These are phyloP conservation scores for Elsinoe arachidis DNA, from an alignment of 2,329 filamentous ascomycete genomes.

Conservation along the genomic window DNA sequence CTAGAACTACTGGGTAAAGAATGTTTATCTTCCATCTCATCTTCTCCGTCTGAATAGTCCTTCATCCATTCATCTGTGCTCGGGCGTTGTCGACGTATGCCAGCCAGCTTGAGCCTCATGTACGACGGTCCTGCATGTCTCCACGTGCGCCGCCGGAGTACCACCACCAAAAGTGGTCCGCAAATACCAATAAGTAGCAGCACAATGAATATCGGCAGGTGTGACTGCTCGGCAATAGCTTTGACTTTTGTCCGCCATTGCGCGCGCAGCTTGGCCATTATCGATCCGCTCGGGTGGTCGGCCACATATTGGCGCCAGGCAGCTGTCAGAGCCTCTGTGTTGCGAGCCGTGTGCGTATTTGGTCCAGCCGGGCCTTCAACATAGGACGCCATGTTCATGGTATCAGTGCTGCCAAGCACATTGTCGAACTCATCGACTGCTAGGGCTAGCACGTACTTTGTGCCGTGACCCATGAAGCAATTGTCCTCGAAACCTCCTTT, in stretches of 20 bases:
- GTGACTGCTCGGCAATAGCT: neutral
- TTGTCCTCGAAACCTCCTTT: conserved; percentile 5
- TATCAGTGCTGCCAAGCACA: neutral
- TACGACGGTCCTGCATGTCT: neutral
- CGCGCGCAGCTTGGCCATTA: neutral
- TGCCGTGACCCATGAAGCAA: neutral
- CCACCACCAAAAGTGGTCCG: neutral
- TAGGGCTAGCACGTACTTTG: neutral
- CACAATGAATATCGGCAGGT: neutral
- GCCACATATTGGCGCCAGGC: neutral
- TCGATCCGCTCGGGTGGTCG: neutral
- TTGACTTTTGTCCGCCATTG: neutral
- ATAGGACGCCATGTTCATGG: neutral
- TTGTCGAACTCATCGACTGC: neutral
- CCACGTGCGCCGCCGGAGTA: neutral
- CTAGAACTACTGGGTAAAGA: neutral
- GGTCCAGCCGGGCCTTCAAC: neutral
- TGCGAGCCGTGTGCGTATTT: neutral
- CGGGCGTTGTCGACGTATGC: neutral
- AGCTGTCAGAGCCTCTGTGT: neutral
- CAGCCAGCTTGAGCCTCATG: neutral
- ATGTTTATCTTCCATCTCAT: neutral
- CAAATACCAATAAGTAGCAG: neutral
- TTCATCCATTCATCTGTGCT: neutral
- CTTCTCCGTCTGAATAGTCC: neutral